Conservation (phyloP, 345 rosid species). For the Eucalyptus melliodora region DNA sequence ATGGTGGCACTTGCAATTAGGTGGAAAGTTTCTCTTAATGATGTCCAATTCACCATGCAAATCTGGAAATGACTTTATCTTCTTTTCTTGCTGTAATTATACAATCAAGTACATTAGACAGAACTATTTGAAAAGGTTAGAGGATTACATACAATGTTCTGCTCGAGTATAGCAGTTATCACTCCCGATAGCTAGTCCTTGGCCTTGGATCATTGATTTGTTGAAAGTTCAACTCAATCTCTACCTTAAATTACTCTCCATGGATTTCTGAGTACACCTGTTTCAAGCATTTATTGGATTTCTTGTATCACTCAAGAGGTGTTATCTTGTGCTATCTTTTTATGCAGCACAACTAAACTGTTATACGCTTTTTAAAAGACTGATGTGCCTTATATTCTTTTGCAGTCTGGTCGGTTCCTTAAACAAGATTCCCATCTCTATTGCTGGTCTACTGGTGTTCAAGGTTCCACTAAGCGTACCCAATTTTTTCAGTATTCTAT, state of each 20-base stretch:
- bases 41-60: not conserved
- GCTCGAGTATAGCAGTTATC: not conserved
- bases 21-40: not conserved
- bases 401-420: constrained; percentile 79
- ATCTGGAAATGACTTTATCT: not conserved
- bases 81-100: not conserved
- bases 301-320: not conserved
- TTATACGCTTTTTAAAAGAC: not conserved
- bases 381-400: not conserved
- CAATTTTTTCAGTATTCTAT: constrained; percentile 69
- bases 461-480: constrained; percentile 67
- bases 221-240: not conserved
- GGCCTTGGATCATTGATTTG: not conserved
- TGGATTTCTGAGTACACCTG: not conserved
- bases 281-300: not conserved
- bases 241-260: not conserved
- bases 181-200: not conserved
- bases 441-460: constrained; percentile 70
- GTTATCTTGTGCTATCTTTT: not conserved
- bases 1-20: not conserved
- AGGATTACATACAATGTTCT: not conserved
- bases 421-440: constrained; percentile 84
- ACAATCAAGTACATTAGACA: not conserved
- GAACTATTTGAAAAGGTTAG: not conserved
- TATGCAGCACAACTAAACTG: not conserved